A percentile compares a stretch with the other conserved stretches of the same genome.
phyloP scores from a whole-genome alignment of 1,139 yeast species.

The Lipomyces yarrowii region DNA sequence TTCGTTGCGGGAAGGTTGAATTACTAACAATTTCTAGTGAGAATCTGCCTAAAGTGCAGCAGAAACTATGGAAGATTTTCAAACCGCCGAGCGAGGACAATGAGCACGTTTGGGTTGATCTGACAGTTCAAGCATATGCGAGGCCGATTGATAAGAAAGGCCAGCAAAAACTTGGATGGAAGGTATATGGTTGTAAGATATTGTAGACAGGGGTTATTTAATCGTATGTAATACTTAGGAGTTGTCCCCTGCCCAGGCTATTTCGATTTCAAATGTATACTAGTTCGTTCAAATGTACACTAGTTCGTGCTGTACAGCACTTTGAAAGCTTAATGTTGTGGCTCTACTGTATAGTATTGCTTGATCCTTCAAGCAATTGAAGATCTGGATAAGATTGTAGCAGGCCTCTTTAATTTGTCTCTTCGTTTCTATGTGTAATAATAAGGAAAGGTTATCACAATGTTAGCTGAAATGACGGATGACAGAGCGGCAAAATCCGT shows the following conservation, averaged over 20 bases:
- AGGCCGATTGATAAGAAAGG: not conserved
- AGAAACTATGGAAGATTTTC: not conserved
- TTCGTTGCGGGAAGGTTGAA: not conserved
- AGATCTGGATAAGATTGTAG: no score
- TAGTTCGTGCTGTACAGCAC: no score
- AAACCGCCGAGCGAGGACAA: not conserved
- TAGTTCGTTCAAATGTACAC: not conserved
- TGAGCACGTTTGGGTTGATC: not conserved
- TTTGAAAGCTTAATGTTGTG: no score
- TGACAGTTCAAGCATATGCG: not conserved
- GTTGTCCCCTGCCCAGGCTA: not conserved
- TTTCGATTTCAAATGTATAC: not conserved
- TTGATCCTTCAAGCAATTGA: no score
- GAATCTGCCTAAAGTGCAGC: not conserved
- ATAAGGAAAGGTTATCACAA: no score
- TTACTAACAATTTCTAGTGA: not conserved
- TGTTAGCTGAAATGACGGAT: no score
- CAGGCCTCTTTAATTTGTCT: no score
- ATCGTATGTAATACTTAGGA: not conserved
- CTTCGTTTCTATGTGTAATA: no score
- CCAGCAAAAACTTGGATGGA: not conserved
- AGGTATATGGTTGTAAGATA: not conserved
- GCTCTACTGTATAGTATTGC: no score
- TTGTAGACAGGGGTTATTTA: not conserved
- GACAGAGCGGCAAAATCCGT: no score